Evolutionary conservation across 306 rosid species (phyloP).

Genomic region (Prunus mongolica): DNA sequence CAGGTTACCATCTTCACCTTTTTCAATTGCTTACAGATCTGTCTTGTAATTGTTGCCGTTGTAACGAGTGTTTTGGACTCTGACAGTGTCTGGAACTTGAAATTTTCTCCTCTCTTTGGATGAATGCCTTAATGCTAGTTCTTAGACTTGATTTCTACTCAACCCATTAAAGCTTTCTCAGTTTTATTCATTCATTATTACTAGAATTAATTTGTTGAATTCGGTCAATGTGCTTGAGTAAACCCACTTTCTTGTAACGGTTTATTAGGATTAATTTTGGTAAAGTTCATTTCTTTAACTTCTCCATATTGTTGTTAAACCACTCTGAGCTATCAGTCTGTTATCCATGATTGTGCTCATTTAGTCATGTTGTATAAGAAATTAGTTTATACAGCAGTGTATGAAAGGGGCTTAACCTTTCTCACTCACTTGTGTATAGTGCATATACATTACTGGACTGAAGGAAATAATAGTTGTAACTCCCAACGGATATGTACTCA

Average conservation of each 20-base stretch:
- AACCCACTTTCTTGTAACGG: slow-evolving; percentile 7
- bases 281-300: slow-evolving; percentile 8
- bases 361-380: background rate
- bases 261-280: background rate
- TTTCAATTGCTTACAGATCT: slow-evolving; percentile 45
- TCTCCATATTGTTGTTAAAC: slow-evolving; percentile 40
- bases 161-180: background rate
- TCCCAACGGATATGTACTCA: background rate
- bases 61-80: slow-evolving; percentile 6
- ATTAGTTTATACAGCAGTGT: background rate
- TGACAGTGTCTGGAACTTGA: background rate
- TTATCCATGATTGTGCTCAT: background rate
- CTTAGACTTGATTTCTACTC: background rate
- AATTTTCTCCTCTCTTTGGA: background rate
- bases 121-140: background rate
- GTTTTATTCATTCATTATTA: background rate
- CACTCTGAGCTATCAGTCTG: slow-evolving; percentile 17
- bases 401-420: background rate
- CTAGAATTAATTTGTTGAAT: slow-evolving; percentile 17
- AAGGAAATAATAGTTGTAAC: background rate
- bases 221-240: slow-evolving; percentile 33
- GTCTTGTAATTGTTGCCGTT: slow-evolving; percentile 17
- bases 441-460: background rate
- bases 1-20: slow-evolving; percentile 23
- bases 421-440: background rate